A percentile compares a stretch with the other conserved stretches of the same genome.
phyloP scores from a whole-genome alignment of 805 yeast species.

The Debaryomyces prosopidis region DNA sequence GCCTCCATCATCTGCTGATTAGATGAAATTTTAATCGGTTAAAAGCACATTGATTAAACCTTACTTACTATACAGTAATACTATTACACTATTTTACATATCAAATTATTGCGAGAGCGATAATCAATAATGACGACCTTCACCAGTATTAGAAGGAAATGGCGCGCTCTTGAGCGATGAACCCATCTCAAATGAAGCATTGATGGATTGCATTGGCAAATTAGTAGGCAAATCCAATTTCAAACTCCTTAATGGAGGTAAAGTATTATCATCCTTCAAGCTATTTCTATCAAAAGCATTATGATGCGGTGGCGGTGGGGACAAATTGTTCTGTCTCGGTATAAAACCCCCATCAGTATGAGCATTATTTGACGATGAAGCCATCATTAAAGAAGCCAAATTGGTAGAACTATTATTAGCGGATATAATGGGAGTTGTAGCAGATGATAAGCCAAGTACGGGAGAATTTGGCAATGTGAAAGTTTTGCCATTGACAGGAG shows the following conservation, averaged over 20 bases:
- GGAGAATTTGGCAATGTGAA: conserved; percentile 48
- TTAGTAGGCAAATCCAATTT: conserved; percentile 52
- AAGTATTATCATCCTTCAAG: conserved; percentile 24
- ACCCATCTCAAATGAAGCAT: conserved; percentile 5
- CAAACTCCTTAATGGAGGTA: conserved; percentile 53
- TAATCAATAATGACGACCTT: conserved; percentile 16
- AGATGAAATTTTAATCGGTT: too few species aligned
- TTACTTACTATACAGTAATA: too few species aligned
- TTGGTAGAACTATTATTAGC: conserved; percentile 44
- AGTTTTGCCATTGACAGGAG: conserved; percentile 36
- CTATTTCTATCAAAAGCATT: conserved; percentile 12
- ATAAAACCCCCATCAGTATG: conserved; percentile 3
- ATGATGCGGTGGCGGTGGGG: conserved; percentile 10
- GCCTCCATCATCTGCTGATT: too few species aligned
- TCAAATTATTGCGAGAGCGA: background rate
- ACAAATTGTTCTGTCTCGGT: conserved; percentile 7
- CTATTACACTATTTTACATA: background rate
- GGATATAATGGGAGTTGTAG: conserved; percentile 42
- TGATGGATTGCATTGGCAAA: conserved; percentile 24
- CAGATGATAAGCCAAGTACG: conserved; percentile 37
- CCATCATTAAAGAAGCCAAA: conserved; percentile 35
- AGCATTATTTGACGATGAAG: conserved; percentile 18
- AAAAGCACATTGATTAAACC: too few species aligned
- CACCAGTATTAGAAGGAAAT: conserved; percentile 17
- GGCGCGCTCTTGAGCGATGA: conserved; percentile 9